Base-by-base conservation (phyloP, 192 early-diverging fungal species). In the Thoreauomyces humboldtii region DNA sequence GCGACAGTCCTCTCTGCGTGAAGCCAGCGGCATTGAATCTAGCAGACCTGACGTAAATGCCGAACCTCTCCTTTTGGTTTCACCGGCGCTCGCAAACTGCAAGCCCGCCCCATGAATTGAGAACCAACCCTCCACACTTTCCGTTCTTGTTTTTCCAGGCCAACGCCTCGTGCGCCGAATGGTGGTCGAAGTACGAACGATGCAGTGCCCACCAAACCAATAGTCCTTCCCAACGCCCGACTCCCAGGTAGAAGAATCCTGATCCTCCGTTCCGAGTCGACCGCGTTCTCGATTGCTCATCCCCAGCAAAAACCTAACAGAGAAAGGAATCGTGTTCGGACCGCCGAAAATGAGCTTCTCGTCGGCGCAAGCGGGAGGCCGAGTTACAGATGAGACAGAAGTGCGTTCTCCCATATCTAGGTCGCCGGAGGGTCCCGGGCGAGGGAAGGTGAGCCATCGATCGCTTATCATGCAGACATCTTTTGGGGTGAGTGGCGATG, bases 331-430 rank as follows among this genome's bases (percentile, higher is more conserved):
- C 31, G 63, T 72, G 4, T 72, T 72, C 61, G 70, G 70, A 17
- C 70, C 70, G 15, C 70, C 70, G 22, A 67, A 67, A 42, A 72
- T 72, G 70, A 72, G 36, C 55, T 72, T 72, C 46, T 55, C 70
- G 5, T 72, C 70, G 7, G 38, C 70, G 3, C 70, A 67, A 33
- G 17, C 64, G 3, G 45, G 12, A 7, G 33, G 44, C 29, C 50
- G 21, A 29, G 2, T 7, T 12, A 17, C 44, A 46, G 44, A 46
- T 17, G 44, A 46, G 24, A 52, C n/a, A 52, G 24, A 15, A 52
- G n/a, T 41, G 38, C 38, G 38, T 12, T n/a, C 38, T 9, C 9
- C n/a, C 9, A 41, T 9, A 12, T 41, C 38, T 9, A 41, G 50
- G 25, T 27, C n/a, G 24, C n/a, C 14, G 14, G 50, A 52, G 27